Base-by-base conservation (phyloP, 192 early-diverging fungal genomes). In the Borealophlyctis nickersoniae region DNA sequence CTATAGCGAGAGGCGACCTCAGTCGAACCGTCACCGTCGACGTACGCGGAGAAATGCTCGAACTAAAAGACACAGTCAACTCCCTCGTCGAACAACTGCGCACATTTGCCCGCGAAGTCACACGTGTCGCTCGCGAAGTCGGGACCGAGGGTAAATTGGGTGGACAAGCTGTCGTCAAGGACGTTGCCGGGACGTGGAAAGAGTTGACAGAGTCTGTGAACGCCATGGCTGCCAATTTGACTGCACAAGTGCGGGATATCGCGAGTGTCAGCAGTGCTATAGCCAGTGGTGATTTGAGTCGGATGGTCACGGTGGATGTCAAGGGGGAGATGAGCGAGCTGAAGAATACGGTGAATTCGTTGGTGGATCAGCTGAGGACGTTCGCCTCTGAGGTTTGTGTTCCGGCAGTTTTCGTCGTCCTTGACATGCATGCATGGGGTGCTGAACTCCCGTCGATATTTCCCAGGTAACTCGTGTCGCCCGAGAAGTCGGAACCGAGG, bases 181-280 rank as follows among this genome's bases (percentile, higher is more conserved):
- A 82, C 62, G 89, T 89, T 0, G 82, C 82, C 27, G 91, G 91
- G 31, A 83, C 81, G 0, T 92, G 91, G 91, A 85, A 85, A 52
- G 91, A 90, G 51, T 66, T 88, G 4, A 86, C 81, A 0, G 80
- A 84, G 13, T 86, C 86, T 59, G 83, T 87, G 51, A 89, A 89
- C 65, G 77, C 70, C 33, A 87, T 89, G 88, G 82, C 86, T 0
- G 56, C 52, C 23, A 88, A 87, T 53, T 49, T 90, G n/a, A 88
- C 86, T 0, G 61, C 72, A n/a, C 87, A 88, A 62, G 86, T 91
- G 11, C 82, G 89, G 26, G 80, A 78, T 16, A 91, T 91, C 61
- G 82, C 86, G 22, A 66, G 67, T 48, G 87, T 91, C 9, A 79
- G 73, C 34, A 83, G 76, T 49, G 79, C 89, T 0, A 84, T 90